These are phyloP conservation scores for Sporothrix dimorphospora DNA, from an alignment of 2,329 filamentous ascomycete genomes.

Conservation along the genomic window DNA sequence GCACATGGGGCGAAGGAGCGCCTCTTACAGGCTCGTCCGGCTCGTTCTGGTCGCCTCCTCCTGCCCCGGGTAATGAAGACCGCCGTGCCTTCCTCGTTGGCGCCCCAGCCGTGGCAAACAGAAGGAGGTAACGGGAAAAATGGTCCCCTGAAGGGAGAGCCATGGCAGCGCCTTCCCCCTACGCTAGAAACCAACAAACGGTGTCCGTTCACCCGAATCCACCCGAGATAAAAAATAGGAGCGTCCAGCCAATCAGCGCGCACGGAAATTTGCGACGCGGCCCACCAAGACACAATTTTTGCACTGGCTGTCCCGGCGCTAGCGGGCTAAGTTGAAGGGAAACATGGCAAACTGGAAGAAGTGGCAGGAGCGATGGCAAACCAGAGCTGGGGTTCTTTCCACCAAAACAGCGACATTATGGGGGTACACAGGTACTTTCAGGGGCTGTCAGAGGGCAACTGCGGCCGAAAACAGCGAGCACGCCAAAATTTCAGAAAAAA, in stretches of 20 bases:
- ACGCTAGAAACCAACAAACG: constrained; percentile 12
- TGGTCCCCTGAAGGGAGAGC: constrained; percentile 17
- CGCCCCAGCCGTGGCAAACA: constrained; percentile 3
- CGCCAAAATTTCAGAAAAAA: not conserved
- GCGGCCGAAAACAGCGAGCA: constrained; percentile 9
- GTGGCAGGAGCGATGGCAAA: not conserved
- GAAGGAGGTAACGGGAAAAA: not conserved
- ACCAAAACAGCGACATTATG: not conserved
- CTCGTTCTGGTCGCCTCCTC: not conserved
- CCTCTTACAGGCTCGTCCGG: constrained; percentile 15
- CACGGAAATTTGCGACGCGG: constrained; percentile 8
- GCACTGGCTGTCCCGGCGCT: constrained; percentile 22
- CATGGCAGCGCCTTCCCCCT: not conserved
- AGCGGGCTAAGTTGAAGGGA: constrained; percentile 14
- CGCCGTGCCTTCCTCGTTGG: not conserved
- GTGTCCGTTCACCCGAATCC: constrained; percentile 34
- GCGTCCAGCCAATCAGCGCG: constrained; percentile 14
- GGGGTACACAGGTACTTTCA: constrained; percentile 5
- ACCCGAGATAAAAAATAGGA: constrained; percentile 33
- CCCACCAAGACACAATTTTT: constrained; percentile 19
- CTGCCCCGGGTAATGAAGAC: constrained; percentile 23
- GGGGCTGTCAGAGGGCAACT: not conserved
- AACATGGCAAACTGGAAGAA: constrained; percentile 6
- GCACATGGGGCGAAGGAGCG: constrained; percentile 24
- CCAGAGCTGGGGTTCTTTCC: not conserved